A percentile compares a stretch with the other conserved stretches of the same genome.
phyloP scores from a whole-genome alignment of 139 green algal species.

The Closterium sp. region DNA sequence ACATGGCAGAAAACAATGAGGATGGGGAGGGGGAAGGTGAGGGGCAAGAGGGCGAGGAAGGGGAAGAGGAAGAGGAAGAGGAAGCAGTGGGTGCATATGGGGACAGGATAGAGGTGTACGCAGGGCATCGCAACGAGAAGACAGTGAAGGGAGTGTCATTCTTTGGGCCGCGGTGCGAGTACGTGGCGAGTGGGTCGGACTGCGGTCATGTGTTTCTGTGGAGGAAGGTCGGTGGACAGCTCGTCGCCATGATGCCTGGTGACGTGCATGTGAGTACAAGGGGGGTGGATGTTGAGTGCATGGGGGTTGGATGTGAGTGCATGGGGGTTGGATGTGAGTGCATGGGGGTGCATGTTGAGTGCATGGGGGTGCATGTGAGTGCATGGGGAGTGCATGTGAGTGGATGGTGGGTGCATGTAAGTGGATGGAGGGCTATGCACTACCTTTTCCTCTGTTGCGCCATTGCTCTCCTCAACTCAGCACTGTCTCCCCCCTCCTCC shows the following conservation, averaged over 20 bases:
- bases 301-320: background rate
- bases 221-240: conserved; percentile 26
- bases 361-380: background rate
- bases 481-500: no score
- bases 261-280: conserved; percentile 25
- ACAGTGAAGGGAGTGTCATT: conserved; percentile 63
- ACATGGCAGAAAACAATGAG: background rate
- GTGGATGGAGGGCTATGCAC: no score
- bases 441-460: no score
- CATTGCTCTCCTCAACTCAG: no score
- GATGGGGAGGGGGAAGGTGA: background rate
- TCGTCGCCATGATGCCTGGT: conserved; percentile 47
- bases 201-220: conserved; percentile 54
- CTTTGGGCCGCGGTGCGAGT: conserved; percentile 45
- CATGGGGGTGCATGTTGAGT: no score
- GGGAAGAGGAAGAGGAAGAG: conserved; percentile 18
- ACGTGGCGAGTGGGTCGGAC: conserved; percentile 53
- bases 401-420: no score
- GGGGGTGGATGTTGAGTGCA: background rate
- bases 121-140: conserved; percentile 61
- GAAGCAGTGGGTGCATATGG: background rate
- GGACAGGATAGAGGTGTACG: conserved; percentile 42
- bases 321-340: background rate
- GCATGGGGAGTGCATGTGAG: no score
- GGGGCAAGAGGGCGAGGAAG: background rate